These are phyloP conservation scores for Boletus coffeatus DNA, from an alignment of 1,284 basidiomycete genomes.

Conservation along the genomic window DNA sequence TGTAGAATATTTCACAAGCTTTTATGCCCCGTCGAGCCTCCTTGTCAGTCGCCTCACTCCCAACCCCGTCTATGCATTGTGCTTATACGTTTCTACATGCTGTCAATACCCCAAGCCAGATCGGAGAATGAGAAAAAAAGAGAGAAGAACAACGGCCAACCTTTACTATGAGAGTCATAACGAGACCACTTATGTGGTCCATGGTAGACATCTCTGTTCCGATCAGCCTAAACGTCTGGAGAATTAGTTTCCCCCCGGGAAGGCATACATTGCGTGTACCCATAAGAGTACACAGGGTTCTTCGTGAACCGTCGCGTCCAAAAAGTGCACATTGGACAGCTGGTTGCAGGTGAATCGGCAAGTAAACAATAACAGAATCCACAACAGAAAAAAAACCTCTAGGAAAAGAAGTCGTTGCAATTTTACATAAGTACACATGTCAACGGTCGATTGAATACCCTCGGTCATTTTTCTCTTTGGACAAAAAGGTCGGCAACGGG, in stretches of 20 bases:
- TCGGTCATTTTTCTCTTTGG: neutral
- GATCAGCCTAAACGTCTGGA: conserved; percentile 59
- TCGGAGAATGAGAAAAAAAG: neutral
- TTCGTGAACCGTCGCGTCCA: conserved; percentile 65
- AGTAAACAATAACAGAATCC: neutral
- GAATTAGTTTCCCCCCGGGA: conserved; percentile 35
- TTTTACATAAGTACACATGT: conserved; percentile 8
- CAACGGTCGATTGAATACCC: neutral
- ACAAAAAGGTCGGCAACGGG: neutral
- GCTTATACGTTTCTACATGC: conserved; percentile 48
- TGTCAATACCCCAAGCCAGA: conserved; percentile 25
- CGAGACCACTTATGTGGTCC: conserved; percentile 40
- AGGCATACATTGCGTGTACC: conserved; percentile 59
- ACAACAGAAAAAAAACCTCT: conserved; percentile 1
- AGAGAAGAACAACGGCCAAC: conserved; percentile 31
- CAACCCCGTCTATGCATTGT: conserved; percentile 34
- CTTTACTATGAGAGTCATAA: conserved; percentile 29
- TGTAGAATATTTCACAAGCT: conserved; percentile 35
- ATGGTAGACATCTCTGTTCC: conserved; percentile 51
- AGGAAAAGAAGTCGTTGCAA: neutral
- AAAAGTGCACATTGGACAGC: conserved; percentile 52
- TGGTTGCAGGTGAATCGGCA: conserved; percentile 19
- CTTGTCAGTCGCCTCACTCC: conserved; percentile 41
- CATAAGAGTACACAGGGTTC: conserved; percentile 55
- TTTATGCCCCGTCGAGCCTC: conserved; percentile 37